Percentiles rank a stretch among this genome's conserved stretches.
Conservation (phyloP, 2,329 filamentous ascomycete genomes). For the Pseudopyrenochaeta lycopersici region DNA sequence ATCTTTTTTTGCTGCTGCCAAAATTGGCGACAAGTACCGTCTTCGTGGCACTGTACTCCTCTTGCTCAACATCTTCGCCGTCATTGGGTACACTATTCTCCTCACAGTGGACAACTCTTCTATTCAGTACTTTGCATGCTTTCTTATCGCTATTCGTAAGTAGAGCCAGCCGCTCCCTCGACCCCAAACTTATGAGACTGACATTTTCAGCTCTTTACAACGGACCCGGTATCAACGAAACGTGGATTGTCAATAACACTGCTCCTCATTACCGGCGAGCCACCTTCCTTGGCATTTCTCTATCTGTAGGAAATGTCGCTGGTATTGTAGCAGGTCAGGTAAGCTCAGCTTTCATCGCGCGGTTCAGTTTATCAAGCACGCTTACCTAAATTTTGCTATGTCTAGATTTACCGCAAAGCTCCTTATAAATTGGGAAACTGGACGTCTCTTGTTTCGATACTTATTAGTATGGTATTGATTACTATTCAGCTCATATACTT, state of each 20-base stretch:
- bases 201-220: not conserved
- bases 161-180: not conserved
- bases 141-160: not conserved
- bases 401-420: not conserved
- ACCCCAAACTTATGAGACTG: too few species aligned
- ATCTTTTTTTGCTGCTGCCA: not conserved
- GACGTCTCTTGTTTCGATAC: not conserved
- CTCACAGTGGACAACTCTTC: not conserved
- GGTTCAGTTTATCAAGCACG: too few species aligned
- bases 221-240: not conserved
- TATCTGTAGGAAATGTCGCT: not conserved
- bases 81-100: not conserved
- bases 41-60: not conserved
- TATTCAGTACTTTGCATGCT: not conserved
- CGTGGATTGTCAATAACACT: not conserved
- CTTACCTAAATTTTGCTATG: too few species aligned
- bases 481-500: too few species aligned
- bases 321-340: not conserved
- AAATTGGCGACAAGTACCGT: not conserved
- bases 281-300: not conserved
- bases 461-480: too few species aligned
- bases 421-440: not conserved
- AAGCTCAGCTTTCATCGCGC: not conserved
- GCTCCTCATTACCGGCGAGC: not conserved
- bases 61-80: not conserved